A percentile compares a stretch with the other conserved stretches of the same genome.
phyloP scores from a whole-genome alignment of 306 rosid genomes.

The Fagus crenata region DNA sequence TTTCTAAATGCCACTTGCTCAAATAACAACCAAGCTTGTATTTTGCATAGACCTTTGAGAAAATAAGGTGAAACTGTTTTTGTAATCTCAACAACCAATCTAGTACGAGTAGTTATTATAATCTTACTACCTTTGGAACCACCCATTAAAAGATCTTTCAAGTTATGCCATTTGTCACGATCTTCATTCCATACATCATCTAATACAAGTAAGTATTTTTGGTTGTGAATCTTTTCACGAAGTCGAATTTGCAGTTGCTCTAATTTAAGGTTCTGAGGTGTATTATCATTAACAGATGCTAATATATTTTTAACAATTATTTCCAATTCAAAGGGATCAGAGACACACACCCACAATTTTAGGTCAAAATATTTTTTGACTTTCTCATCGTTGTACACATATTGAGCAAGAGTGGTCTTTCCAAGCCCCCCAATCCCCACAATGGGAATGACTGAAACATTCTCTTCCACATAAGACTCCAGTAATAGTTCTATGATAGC shows the following conservation, averaged over 20 bases:
- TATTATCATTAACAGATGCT: not conserved
- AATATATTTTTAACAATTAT: slow-evolving; percentile 32
- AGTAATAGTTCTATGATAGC: slow-evolving; percentile 11
- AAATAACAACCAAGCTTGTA: slow-evolving; percentile 29
- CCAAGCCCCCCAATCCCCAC: slow-evolving; percentile 54
- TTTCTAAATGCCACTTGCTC: slow-evolving; percentile 25
- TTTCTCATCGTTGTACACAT: slow-evolving; percentile 29
- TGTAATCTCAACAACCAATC: slow-evolving; percentile 15
- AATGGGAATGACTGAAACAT: slow-evolving; percentile 35
- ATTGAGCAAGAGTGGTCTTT: slow-evolving; percentile 48
- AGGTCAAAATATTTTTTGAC: slow-evolving; percentile 21
- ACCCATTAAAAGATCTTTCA: slow-evolving; percentile 24
- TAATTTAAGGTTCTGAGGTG: not conserved
- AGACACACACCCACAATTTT: not conserved
- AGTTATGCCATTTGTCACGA: slow-evolving; percentile 14
- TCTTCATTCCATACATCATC: slow-evolving; percentile 45
- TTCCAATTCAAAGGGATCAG: too few species aligned
- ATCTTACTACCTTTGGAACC: slow-evolving; percentile 41
- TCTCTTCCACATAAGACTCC: not conserved
- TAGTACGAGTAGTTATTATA: slow-evolving; percentile 35
- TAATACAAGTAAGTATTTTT: slow-evolving; percentile 38
- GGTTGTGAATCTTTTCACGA: slow-evolving; percentile 16
- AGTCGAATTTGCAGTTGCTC: slow-evolving; percentile 20
- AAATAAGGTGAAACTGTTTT: slow-evolving; percentile 7
- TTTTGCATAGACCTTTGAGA: slow-evolving; percentile 22